phyloP scores from a whole-genome alignment of 73 alveolate species.

The Tetrahymena malaccensis region DNA sequence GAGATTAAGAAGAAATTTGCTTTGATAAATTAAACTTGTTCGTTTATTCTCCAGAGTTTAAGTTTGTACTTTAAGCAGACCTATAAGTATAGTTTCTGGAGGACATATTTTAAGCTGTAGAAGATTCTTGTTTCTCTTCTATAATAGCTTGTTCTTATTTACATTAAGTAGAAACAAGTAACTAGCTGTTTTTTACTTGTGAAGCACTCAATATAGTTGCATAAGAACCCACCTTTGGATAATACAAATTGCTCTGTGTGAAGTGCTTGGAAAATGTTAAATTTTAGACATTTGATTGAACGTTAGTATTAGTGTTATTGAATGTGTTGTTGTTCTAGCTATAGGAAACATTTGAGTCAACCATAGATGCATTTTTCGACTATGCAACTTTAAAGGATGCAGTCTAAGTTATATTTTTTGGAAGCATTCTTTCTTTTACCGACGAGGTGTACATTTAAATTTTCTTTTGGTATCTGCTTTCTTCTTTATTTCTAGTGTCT shows the following conservation, averaged over 20 bases:
- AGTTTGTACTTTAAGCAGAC: background rate
- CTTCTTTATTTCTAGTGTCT: background rate
- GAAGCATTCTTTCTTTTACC: background rate
- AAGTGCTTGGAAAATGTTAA: background rate
- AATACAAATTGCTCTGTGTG: background rate
- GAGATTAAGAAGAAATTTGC: background rate
- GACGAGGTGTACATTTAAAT: background rate
- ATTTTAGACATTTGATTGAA: background rate
- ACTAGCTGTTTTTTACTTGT: background rate
- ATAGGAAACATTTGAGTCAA: background rate
- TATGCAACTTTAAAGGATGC: background rate
- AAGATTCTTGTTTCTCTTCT: background rate
- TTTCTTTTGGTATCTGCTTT: background rate
- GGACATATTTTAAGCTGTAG: background rate
- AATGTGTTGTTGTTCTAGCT: background rate
- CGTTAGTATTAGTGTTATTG: background rate
- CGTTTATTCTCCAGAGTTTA: background rate
- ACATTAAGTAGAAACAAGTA: background rate
- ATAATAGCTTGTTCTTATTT: background rate
- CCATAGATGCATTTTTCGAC: background rate
- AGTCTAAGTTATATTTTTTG: background rate
- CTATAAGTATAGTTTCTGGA: background rate
- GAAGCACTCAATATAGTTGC: background rate
- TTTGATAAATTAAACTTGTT: background rate
- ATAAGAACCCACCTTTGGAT: background rate